These are phyloP conservation scores for Chytriomyces sp. DNA, from an alignment of 192 early-diverging fungal species.

Conservation along the genomic window DNA sequence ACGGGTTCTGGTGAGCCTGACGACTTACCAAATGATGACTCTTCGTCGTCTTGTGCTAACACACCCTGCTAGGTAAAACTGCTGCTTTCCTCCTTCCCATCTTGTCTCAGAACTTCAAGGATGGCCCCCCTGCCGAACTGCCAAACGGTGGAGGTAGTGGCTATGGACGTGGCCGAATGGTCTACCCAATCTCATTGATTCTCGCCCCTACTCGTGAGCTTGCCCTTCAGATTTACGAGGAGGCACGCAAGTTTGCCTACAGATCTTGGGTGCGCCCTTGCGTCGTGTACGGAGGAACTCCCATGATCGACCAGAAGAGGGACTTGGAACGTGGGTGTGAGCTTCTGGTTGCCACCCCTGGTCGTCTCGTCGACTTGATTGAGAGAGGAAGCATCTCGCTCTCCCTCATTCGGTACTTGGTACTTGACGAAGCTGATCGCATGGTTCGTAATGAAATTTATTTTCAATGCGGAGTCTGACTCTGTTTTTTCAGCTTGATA, in stretches of 20 bases:
- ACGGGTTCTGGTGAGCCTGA: conserved; percentile 69
- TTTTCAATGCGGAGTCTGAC: conserved; percentile 67
- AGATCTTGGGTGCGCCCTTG: conserved; percentile 88
- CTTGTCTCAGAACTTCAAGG: conserved; percentile 86
- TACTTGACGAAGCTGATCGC: conserved; percentile 61
- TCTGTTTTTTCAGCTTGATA: conserved; percentile 70
- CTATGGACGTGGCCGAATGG: conserved; percentile 39
- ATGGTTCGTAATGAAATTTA: conserved; percentile 37
- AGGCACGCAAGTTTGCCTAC: conserved; percentile 70
- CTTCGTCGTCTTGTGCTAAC: no score
- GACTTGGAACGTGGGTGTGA: conserved; percentile 92
- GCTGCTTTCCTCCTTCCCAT: conserved; percentile 98
- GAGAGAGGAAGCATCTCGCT: conserved; percentile 80
- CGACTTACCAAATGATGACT: no score
- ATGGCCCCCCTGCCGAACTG: conserved; percentile 48
- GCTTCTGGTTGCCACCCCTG: conserved; percentile 91
- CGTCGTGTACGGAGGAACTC: conserved; percentile 94
- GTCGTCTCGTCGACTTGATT: conserved; percentile 88
- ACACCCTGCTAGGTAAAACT: conserved; percentile 87
- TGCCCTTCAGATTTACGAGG: conserved; percentile 91
- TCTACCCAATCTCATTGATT: conserved; percentile 76
- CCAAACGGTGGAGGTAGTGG: conserved; percentile 40
- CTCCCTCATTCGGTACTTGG: conserved; percentile 68
- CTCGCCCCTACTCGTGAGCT: conserved; percentile 95
- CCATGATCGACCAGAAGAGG: conserved; percentile 85